Conservation (phyloP, 306 rosid species). For the Elaeagnus macrophylla region DNA sequence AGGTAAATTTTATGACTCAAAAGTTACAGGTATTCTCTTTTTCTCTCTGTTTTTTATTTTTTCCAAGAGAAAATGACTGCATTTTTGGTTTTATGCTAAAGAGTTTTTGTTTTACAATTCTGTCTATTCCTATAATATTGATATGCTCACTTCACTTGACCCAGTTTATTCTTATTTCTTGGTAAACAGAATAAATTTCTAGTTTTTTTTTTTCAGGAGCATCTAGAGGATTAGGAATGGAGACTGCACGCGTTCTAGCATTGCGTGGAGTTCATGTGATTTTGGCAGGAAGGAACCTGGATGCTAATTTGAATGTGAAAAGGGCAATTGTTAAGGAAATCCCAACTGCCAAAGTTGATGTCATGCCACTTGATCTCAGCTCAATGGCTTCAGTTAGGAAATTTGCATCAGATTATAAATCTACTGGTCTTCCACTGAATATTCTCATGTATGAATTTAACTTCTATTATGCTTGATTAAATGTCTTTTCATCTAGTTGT, state of each 20-base stretch:
- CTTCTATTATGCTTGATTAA: not conserved
- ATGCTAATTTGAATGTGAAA: conserved; percentile 37
- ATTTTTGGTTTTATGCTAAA: not conserved
- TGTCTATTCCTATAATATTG: too few relatives aligned
- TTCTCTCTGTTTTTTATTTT: not conserved
- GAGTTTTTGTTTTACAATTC: too few relatives aligned
- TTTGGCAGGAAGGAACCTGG: conserved; percentile 75
- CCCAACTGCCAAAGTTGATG: conserved; percentile 53
- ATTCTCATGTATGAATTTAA: conserved; percentile 47
- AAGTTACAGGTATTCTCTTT: conserved; percentile 34
- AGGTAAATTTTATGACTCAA: conserved; percentile 39
- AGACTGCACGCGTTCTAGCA: conserved; percentile 64
- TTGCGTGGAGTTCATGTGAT: conserved; percentile 65
- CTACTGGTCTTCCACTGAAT: conserved; percentile 59
- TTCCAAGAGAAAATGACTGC: not conserved
- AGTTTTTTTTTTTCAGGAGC: conserved; percentile 49
- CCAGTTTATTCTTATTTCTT: not conserved
- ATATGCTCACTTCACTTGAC: not conserved
- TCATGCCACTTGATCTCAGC: conserved; percentile 64
- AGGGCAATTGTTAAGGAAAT: conserved; percentile 37
- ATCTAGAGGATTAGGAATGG: conserved; percentile 73
- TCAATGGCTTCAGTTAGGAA: conserved; percentile 68
- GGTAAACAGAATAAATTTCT: not conserved
- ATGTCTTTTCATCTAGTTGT: not conserved
- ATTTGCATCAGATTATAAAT: conserved; percentile 47